Evolutionary conservation across 2,329 filamentous ascomycete genomes (phyloP), one percentile per base, ranked within the genome.

Genomic region (Phyllosticta citribraziliensis): DNA sequence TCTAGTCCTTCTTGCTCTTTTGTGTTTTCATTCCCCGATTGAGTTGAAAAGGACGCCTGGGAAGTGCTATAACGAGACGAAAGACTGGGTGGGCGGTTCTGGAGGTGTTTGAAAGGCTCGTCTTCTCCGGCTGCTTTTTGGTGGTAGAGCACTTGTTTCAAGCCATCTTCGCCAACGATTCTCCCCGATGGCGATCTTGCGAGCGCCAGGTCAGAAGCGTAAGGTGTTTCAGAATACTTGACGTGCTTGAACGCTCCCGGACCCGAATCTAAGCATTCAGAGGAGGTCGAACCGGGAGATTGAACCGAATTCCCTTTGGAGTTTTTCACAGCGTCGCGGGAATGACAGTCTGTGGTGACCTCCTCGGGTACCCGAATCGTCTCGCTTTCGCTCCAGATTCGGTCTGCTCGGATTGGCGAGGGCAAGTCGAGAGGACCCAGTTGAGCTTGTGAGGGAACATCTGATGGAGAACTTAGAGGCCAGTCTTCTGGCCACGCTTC

Each of bases 1-100:
- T 85, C 78, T 33, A 87, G 81, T 66, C 85, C 82, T n/a, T 77
- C 76, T 55, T 76, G 75, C 54, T 79, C 79, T 4, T 77, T 73
- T 12, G 33, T 14, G 33, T 5, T 14, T 5, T 40, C 11, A 5
- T 40, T 40, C 12, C 8, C 11, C 12, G 11, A 17, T 40, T 12
- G 11, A 14, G 11, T 40, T 9, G 33, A 40, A 9, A 12, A 0
- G 57, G 27, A 11, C 64, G 60, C 55, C 66, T 69, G 5, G 67
- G 63, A 0, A 67, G 66, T 53, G 64, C 58, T 11, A 65, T 67
- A 2, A 60, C 51, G 55, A 59, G 10, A 24, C 19, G 22, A 25
- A 20, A 25, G 24, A 20, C 24, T 50, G 22, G 25, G 14, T 12
- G 25, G 25, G 14, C 20, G 52, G 12, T 11, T 40, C 33, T 40